Evolutionary conservation across 225 moss, liverwort and hornwort species (phyloP).

Genomic region (Ulota crispa): DNA sequence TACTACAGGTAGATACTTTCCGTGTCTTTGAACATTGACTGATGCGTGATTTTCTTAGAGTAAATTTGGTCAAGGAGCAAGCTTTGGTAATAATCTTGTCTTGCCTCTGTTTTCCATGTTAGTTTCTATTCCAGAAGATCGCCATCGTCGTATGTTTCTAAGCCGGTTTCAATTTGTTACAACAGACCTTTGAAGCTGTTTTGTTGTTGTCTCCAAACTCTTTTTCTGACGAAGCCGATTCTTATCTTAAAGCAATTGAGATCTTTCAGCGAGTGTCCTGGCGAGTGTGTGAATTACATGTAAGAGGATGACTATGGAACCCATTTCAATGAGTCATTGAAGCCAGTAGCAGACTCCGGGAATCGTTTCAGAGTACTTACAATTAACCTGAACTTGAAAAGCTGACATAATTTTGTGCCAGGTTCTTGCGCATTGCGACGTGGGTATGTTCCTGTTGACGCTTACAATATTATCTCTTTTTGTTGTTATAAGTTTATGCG

Average conservation of each 20-base stretch:
- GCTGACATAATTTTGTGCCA: background rate
- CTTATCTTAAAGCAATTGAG: background rate
- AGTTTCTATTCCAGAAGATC: constrained; percentile 7
- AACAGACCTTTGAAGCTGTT: background rate
- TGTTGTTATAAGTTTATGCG: background rate
- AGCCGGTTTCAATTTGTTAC: background rate
- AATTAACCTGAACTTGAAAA: background rate
- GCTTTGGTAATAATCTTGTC: background rate
- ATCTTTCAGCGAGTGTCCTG: background rate
- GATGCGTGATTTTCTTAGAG: background rate
- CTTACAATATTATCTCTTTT: background rate
- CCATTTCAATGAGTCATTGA: background rate
- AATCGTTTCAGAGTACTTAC: background rate
- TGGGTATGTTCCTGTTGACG: constrained; percentile 3
- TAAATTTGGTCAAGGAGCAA: background rate
- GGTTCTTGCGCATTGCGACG: background rate
- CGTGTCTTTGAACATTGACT: constrained; percentile 10
- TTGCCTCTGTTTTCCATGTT: constrained; percentile 5
- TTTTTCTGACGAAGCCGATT: background rate
- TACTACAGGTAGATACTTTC: background rate
- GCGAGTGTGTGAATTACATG: background rate
- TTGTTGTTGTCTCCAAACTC: background rate
- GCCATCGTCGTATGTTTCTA: constrained; percentile 18
- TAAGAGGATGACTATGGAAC: background rate
- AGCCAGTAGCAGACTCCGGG: background rate